Evolutionary conservation across 345 rosid species (phyloP).

Genomic region (Populus euphratica): DNA sequence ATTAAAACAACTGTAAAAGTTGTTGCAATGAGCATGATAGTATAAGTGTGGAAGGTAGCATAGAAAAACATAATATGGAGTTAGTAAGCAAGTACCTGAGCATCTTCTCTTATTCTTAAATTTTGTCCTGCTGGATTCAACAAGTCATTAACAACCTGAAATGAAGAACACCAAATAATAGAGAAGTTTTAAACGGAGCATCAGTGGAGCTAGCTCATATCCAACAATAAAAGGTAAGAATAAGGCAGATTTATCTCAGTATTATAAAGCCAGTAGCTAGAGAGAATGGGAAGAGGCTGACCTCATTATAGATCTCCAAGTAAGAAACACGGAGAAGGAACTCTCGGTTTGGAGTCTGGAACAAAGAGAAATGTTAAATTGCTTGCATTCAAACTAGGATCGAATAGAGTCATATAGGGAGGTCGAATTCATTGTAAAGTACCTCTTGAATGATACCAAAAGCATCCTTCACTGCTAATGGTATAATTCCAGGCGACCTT

Average conservation of each 20-base stretch:
- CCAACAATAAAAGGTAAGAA: slow-evolving; percentile 10
- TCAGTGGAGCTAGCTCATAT: slow-evolving; percentile 5
- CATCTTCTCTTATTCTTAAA: slow-evolving; percentile 94
- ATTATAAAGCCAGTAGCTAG: neutral
- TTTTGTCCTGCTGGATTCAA: slow-evolving; percentile 96
- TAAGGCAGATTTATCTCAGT: slow-evolving; percentile 7
- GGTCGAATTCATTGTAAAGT: slow-evolving; percentile 19
- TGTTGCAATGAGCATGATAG: neutral
- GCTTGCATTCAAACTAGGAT: slow-evolving; percentile 12
- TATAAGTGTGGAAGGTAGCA: neutral
- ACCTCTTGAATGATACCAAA: slow-evolving; percentile 99
- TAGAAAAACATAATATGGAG: slow-evolving; percentile 11
- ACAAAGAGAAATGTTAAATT: slow-evolving; percentile 21
- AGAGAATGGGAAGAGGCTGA: slow-evolving; percentile 31
- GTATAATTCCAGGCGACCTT: slow-evolving; percentile 98
- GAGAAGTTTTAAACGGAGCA: slow-evolving; percentile 13
- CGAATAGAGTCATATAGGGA: neutral
- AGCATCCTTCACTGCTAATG: slow-evolving; percentile 94
- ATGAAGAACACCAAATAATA: slow-evolving; percentile 23
- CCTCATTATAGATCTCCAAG: slow-evolving; percentile 98
- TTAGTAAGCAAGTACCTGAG: slow-evolving; percentile 57
- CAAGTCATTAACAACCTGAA: slow-evolving; percentile 94
- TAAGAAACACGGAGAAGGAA: slow-evolving; percentile 96
- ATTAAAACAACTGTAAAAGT: neutral
- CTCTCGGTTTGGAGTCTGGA: slow-evolving; percentile 87